phyloP scores from a whole-genome alignment of 164 flowering plant genomes.

The Stephania japonica region DNA sequence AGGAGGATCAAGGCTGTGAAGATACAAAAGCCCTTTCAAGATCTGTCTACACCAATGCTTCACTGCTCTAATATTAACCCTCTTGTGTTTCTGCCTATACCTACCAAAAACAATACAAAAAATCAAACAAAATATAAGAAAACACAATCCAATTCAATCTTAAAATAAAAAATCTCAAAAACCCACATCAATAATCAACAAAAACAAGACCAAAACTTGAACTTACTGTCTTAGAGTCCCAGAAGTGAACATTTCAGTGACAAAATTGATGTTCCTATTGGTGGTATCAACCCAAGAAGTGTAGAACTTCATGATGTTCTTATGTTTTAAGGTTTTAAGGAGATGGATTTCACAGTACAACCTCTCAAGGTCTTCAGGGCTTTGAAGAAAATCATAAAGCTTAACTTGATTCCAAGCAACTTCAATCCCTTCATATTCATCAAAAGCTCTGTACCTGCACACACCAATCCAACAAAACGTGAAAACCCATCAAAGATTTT shows the following conservation, averaged over 20 bases:
- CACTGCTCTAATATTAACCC: constrained; percentile 84
- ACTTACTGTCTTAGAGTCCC: constrained; percentile 90
- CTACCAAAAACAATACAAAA: constrained; percentile 24
- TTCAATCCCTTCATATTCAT: constrained; percentile 95
- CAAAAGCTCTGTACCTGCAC: constrained; percentile 84
- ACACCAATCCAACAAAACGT: constrained; percentile 4
- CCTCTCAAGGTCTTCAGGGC: constrained; percentile 86
- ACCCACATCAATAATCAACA: neutral
- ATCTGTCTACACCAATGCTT: constrained; percentile 99
- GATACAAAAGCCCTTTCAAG: constrained; percentile 81
- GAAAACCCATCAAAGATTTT: neutral
- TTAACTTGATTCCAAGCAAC: constrained; percentile 99
- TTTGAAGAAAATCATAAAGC: constrained; percentile 68
- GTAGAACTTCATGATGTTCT: constrained; percentile 89
- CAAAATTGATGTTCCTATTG: constrained; percentile 86
- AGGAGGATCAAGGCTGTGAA: constrained; percentile 86
- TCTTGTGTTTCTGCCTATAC: constrained; percentile 85
- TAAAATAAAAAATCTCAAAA: constrained; percentile 2
- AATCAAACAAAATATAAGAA: neutral
- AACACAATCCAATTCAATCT: neutral
- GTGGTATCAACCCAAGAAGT: constrained; percentile 90
- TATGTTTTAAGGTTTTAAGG: constrained; percentile 83
- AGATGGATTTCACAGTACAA: constrained; percentile 89
- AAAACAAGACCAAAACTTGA: neutral
- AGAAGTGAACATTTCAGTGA: constrained; percentile 96